phyloP scores from a whole-genome alignment of 192 early-diverging fungal species.

The Jimgerdemannia flammicorona region DNA sequence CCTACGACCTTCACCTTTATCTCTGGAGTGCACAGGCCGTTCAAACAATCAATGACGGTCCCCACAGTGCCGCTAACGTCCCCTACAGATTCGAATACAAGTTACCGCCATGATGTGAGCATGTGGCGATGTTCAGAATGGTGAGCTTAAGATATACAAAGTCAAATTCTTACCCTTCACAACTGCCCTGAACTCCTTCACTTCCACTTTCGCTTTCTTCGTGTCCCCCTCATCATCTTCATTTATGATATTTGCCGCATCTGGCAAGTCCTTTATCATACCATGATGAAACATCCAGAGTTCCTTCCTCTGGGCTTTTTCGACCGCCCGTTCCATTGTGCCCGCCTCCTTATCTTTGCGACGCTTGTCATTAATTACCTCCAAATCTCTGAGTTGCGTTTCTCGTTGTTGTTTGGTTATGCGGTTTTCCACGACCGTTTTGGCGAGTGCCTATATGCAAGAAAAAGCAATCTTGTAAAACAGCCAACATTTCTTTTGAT shows the following conservation, averaged over 20 bases:
- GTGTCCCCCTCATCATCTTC: conserved; percentile 10
- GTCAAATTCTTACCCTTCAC: conserved; percentile 54
- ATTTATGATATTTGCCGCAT: conserved; percentile 23
- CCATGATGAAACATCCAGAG: conserved; percentile 68
- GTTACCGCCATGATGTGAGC: not conserved
- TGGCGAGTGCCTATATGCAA: conserved; percentile 61
- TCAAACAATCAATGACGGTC: conserved; percentile 74
- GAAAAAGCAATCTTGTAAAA: not conserved
- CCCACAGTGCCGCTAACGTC: conserved; percentile 95
- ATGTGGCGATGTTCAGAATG: conserved; percentile 3
- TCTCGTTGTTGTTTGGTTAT: conserved; percentile 55
- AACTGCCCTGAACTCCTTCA: conserved; percentile 53
- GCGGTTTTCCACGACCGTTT: conserved; percentile 70
- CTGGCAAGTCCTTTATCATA: conserved; percentile 47
- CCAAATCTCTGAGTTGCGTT: conserved; percentile 58
- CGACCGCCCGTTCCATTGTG: conserved; percentile 43
- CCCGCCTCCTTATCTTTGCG: conserved; percentile 46
- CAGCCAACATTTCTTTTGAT: not conserved
- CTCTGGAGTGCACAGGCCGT: conserved; percentile 74
- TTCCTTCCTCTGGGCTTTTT: conserved; percentile 52
- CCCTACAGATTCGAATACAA: conserved; percentile 31
- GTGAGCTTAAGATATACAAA: not conserved
- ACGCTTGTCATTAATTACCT: conserved; percentile 77
- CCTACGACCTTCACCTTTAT: conserved; percentile 69
- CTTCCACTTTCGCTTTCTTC: conserved; percentile 34